phyloP scores from a whole-genome alignment of 176 grass and related monocot genomes.

The Tillandsia leiboldiana region DNA sequence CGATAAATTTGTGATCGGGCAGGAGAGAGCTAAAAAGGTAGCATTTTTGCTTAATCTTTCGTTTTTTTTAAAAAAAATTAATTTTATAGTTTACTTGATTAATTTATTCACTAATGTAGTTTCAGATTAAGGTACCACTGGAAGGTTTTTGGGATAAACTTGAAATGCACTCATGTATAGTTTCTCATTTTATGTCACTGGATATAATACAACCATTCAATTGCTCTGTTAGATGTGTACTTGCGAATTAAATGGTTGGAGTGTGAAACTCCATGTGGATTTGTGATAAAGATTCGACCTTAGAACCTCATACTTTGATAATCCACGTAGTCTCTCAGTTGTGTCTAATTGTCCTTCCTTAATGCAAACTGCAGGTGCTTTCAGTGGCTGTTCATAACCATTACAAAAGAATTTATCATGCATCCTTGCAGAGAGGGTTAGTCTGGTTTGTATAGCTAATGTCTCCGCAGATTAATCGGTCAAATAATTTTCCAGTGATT shows the following conservation, averaged over 20 bases:
- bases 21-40: conserved; percentile 85
- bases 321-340: not conserved
- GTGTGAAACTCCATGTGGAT: too few species aligned
- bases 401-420: conserved; percentile 91
- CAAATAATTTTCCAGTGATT: not conserved
- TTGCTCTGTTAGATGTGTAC: too few species aligned
- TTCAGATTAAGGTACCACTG: too few species aligned
- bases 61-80: not conserved
- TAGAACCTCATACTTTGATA: not conserved
- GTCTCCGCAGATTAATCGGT: conserved; percentile 6
- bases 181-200: too few species aligned
- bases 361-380: conserved; percentile 52
- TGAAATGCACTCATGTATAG: too few species aligned
- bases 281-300: too few species aligned
- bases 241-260: too few species aligned
- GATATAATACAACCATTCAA: too few species aligned
- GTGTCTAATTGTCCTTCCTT: not conserved
- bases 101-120: too few species aligned
- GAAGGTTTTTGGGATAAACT: too few species aligned
- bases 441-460: conserved; percentile 28
- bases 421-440: conserved; percentile 89
- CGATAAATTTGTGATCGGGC: conserved; percentile 89
- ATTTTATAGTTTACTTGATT: not conserved
- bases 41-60: not conserved
- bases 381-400: conserved; percentile 98